Conservation (phyloP, 2,329 filamentous ascomycete species). For the Aureobasidium leucospermi region DNA sequence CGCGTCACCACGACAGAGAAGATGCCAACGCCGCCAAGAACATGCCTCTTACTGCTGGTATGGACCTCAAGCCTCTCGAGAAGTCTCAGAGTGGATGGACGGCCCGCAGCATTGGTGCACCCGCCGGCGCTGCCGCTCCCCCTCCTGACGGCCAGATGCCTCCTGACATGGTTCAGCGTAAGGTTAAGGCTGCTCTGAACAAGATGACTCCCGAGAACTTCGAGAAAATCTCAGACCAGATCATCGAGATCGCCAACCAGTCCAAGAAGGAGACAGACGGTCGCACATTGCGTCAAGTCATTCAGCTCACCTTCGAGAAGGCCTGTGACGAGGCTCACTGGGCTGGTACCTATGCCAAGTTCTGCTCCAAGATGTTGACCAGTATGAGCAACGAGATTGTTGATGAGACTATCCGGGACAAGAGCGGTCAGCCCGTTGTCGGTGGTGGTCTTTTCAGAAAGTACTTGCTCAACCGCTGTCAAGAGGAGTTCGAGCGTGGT, state of each 20-base stretch:
- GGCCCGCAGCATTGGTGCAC: conserved; percentile 59
- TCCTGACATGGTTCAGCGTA: conserved; percentile 90
- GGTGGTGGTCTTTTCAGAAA: conserved; percentile 96
- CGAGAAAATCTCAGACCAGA: conserved; percentile 88
- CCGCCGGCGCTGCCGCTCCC: conserved; percentile 36
- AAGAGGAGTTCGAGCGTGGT: conserved; percentile 96
- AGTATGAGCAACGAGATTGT: conserved; percentile 92
- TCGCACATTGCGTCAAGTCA: conserved; percentile 91
- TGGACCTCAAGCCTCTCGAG: conserved; percentile 73
- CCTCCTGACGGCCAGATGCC: conserved; percentile 58
- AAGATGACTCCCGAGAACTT: conserved; percentile 99
- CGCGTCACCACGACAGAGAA: conserved; percentile 41
- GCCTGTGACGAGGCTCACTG: conserved; percentile 97
- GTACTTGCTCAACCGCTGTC: conserved; percentile 95
- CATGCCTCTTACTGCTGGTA: conserved; percentile 83
- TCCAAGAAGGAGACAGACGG: conserved; percentile 94
- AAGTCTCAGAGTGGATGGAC: conserved; percentile 79
- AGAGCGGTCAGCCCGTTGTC: conserved; percentile 76
- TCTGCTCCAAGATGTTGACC: conserved; percentile 95
- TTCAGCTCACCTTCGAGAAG: conserved; percentile 98
- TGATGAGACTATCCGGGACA: conserved; percentile 91
- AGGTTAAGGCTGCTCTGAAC: conserved; percentile 97
- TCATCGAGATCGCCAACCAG: conserved; percentile 84
- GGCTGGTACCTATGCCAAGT: conserved; percentile 98
- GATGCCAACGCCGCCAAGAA: conserved; percentile 68